These are phyloP conservation scores for Graphilbum sp. DNA, from an alignment of 2,329 filamentous ascomycete genomes.

Conservation along the genomic window DNA sequence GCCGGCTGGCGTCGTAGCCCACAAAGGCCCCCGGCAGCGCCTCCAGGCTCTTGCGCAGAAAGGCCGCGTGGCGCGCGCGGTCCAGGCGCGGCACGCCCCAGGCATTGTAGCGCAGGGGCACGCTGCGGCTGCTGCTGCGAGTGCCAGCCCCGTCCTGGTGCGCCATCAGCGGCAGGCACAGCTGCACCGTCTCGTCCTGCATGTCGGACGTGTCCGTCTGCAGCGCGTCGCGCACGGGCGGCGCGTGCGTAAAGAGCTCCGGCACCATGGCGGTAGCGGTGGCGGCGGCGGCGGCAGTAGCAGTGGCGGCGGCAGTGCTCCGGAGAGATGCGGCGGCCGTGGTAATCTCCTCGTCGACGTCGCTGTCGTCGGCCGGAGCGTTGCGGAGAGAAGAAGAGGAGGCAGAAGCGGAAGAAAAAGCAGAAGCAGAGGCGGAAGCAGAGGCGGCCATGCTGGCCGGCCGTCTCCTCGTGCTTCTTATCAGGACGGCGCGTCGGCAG, in stretches of 20 bases:
- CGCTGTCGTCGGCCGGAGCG: background rate
- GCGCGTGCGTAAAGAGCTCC: constrained; percentile 38
- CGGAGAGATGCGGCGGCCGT: background rate
- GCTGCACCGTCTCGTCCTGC: constrained; percentile 52
- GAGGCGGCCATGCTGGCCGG: constrained; percentile 5
- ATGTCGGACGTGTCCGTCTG: constrained; percentile 49
- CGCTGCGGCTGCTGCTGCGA: constrained; percentile 58
- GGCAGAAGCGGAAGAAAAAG: background rate
- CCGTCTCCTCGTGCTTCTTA: constrained; percentile 8
- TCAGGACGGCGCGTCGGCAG: constrained; percentile 11
- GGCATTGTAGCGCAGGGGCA: constrained; percentile 48
- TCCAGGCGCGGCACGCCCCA: constrained; percentile 62
- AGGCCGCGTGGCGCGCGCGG: constrained; percentile 42
- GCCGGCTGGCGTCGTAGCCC: constrained; percentile 67
- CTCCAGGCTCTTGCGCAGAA: constrained; percentile 41
- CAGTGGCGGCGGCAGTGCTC: background rate
- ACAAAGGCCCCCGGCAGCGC: constrained; percentile 55
- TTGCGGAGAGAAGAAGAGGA: background rate
- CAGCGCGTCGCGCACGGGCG: constrained; percentile 49
- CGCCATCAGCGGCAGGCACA: constrained; percentile 54
- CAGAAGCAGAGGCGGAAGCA: background rate
- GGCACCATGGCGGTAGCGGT: constrained; percentile 30
- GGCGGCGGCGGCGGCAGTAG: too few relatives aligned
- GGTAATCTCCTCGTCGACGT: constrained; percentile 5
- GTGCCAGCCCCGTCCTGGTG: constrained; percentile 29